Base-by-base conservation (phyloP, 116 monocot genomes). In the Papilionanthe hybrid region DNA sequence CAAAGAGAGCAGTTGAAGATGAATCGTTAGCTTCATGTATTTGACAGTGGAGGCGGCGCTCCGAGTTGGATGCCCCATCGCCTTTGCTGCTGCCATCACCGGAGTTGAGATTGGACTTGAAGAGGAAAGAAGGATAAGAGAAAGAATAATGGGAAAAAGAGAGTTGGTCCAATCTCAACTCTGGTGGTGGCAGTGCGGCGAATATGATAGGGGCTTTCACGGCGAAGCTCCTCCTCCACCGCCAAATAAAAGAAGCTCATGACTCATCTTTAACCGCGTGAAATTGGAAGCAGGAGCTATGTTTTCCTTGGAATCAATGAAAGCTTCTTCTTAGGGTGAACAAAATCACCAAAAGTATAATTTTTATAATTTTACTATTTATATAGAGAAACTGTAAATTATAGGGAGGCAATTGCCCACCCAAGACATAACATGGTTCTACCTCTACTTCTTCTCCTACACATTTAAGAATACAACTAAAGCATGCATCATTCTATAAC, bases 221-320 rank as follows among this genome's bases (percentile, higher is more conserved):
- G 50, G 6, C 75, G 63, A 42, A 29, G 77, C 7, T 42, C 60
- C 42, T 23, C 56, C 37, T 28, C 25, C 3, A 69, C 69, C 3
- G 55, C 66, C 29, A 48, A 81, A 9, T 58, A 63, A 20, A 88
- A 72, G 78, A 83, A 83, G 37, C 56, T 82, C 47, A 30, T 82
- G 8, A 42, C 75, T 3, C 85, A 85, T 12, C 77, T 85, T 13
- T 85, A 85, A 20, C 42, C 75, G 20, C 49, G 47, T 53, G 76
- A 23, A 19, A 72, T 30, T 20, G 65, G 67, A 3, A 74, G 65
- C 55, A 75, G 69, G 42, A 80, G 78, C 45, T 72, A 27, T 27
- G n/a, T 86, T 2, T 37, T 86, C 82, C 78, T 72, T 88, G 1
- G 88, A 91, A 17, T 80, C 88, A 72, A 86, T 91, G 91, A 79